phyloP scores from a whole-genome alignment of 495 filamentous ascomycete genomes.

The Ascobolus immersus region DNA sequence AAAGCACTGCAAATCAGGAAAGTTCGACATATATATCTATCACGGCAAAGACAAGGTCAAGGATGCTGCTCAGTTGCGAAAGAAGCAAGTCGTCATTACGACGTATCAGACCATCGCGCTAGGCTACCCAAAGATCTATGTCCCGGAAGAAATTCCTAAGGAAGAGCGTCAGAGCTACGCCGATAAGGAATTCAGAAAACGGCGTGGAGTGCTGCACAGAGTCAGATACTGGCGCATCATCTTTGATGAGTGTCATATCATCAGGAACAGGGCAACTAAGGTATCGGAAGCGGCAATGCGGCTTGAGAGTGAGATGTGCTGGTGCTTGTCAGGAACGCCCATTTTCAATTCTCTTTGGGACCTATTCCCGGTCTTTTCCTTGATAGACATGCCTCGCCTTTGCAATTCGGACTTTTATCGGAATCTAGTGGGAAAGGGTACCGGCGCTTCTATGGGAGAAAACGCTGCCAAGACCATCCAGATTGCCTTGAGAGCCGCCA shows the following conservation, averaged over 20 bases:
- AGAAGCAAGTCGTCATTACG: slow-evolving; percentile 10
- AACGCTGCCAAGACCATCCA: slow-evolving; percentile 59
- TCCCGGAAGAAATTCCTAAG: too few relatives aligned
- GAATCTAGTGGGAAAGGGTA: too few relatives aligned
- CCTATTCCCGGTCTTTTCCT: background rate
- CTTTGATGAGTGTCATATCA: slow-evolving; percentile 64
- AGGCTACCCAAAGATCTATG: slow-evolving; percentile 8
- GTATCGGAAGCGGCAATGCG: slow-evolving; percentile 33
- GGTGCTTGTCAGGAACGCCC: slow-evolving; percentile 79
- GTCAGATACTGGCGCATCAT: too few relatives aligned
- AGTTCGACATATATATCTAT: slow-evolving; percentile 28
- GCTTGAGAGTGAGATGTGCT: slow-evolving; percentile 39
- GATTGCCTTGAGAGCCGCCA: slow-evolving; percentile 55
- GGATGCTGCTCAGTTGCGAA: slow-evolving; percentile 1
- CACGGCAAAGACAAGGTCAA: slow-evolving; percentile 25
- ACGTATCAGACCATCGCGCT: slow-evolving; percentile 12
- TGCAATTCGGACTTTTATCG: slow-evolving; percentile 37
- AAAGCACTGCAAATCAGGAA: slow-evolving; percentile 25
- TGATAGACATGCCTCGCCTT: background rate
- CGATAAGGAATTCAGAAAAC: too few relatives aligned
- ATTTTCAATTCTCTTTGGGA: slow-evolving; percentile 50
- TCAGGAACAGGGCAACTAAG: slow-evolving; percentile 63
- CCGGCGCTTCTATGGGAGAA: slow-evolving; percentile 58
- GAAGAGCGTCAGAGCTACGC: too few relatives aligned
- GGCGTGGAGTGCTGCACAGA: too few relatives aligned